Percentiles rank a stretch among this genome's conserved stretches.
Evolutionary conservation across 106 monocot genomes (phyloP).

Genomic region (Apostasia shenzhenica): DNA sequence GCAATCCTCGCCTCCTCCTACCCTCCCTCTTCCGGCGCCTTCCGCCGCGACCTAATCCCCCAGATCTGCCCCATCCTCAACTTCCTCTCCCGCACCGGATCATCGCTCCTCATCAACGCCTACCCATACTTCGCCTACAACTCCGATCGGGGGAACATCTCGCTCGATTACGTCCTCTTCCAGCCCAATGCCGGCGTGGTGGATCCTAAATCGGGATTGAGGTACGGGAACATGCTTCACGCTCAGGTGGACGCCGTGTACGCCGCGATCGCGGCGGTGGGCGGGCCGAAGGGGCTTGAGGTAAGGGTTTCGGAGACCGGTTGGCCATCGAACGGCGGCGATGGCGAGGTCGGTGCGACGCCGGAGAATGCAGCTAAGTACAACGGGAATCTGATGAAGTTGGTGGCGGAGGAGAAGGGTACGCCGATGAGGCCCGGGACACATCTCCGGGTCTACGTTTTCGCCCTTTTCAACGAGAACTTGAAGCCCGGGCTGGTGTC

Average conservation of each 20-base stretch:
- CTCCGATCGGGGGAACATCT: slow-evolving; percentile 9
- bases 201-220: slow-evolving; percentile 7
- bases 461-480: slow-evolving; percentile 23
- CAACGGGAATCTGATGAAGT: slow-evolving; percentile 22
- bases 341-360: slow-evolving; percentile 16
- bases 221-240: slow-evolving; percentile 24
- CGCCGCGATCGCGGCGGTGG: slow-evolving; percentile 11
- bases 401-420: slow-evolving; percentile 16
- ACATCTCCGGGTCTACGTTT: slow-evolving; percentile 17
- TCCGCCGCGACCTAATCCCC: slow-evolving; percentile 8
- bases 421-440: slow-evolving; percentile 10
- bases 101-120: slow-evolving; percentile 26
- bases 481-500: slow-evolving; percentile 18
- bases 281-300: neutral
- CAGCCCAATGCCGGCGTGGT: slow-evolving; percentile 12
- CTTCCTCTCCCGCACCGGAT: slow-evolving; percentile 11
- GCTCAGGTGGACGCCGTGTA: slow-evolving; percentile 25
- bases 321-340: slow-evolving; percentile 19
- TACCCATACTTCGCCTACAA: slow-evolving; percentile 30
- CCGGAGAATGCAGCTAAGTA: slow-evolving; percentile 29
- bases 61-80: slow-evolving; percentile 15
- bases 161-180: slow-evolving; percentile 18
- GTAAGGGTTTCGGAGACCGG: slow-evolving; percentile 26
- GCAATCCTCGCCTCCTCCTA: slow-evolving; percentile 19
- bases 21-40: slow-evolving; percentile 19